Conservation (phyloP, 305 asterid species). For the Rubia occidens region DNA sequence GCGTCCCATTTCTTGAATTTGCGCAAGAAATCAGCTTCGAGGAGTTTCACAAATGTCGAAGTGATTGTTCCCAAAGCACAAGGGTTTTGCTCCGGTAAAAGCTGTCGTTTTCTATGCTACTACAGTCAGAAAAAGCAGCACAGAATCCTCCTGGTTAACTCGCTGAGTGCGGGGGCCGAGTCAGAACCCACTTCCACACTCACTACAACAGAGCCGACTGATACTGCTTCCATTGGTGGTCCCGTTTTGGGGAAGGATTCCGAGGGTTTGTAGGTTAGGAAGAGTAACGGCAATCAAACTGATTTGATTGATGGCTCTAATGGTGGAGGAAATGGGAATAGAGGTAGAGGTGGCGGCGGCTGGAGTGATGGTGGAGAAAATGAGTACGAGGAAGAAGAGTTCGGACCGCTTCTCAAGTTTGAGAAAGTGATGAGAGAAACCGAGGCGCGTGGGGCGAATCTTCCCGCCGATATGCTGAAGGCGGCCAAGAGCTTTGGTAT, state of each 20-base stretch:
- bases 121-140: slow-evolving; percentile 17
- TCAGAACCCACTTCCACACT: slow-evolving; percentile 29
- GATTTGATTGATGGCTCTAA: slow-evolving; percentile 10
- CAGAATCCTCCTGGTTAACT: slow-evolving; percentile 36
- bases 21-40: slow-evolving; percentile 29
- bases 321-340: slow-evolving; percentile 29
- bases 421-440: slow-evolving; percentile 78
- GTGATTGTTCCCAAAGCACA: slow-evolving; percentile 18
- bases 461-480: slow-evolving; percentile 87
- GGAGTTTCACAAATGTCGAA: slow-evolving; percentile 17
- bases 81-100: slow-evolving; percentile 20
- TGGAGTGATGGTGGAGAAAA: slow-evolving; percentile 36
- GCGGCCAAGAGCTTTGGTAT: slow-evolving; percentile 81
- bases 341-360: slow-evolving; percentile 48
- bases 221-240: neutral
- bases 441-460: slow-evolving; percentile 62
- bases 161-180: slow-evolving; percentile 32
- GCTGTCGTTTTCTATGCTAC: slow-evolving; percentile 20
- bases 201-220: slow-evolving; percentile 23
- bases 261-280: slow-evolving; percentile 18
- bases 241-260: slow-evolving; percentile 27
- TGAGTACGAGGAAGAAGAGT: slow-evolving; percentile 56
- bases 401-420: slow-evolving; percentile 76
- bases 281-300: slow-evolving; percentile 23
- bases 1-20: slow-evolving; percentile 32